Percentiles rank a stretch among this genome's conserved stretches.
Conservation (phyloP, 257 asterid species). For the Fraxinus pennsylvanica region DNA sequence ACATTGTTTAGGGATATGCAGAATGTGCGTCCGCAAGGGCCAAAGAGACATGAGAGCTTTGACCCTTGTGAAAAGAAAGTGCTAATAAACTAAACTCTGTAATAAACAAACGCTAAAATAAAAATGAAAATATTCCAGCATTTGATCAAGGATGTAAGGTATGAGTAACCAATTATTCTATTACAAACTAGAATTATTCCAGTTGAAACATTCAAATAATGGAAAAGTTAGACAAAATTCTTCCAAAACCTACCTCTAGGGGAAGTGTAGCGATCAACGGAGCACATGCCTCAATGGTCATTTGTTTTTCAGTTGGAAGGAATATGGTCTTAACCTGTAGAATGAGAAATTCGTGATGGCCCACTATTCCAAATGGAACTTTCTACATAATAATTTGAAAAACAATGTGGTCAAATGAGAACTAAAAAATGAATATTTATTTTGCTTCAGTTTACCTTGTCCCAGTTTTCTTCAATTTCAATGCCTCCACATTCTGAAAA, state of each 20-base stretch:
- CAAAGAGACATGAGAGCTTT: background rate
- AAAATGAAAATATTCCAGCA: background rate
- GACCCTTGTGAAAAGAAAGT: background rate
- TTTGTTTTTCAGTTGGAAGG: conserved; percentile 78
- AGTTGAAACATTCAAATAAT: background rate
- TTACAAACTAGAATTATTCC: background rate
- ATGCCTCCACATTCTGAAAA: conserved; percentile 96
- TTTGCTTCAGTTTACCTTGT: conserved; percentile 55
- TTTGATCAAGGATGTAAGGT: background rate
- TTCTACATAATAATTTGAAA: background rate
- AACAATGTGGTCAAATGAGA: background rate
- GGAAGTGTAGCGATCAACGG: conserved; percentile 91
- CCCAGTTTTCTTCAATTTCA: conserved; percentile 97
- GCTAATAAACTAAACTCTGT: background rate
- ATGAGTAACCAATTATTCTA: background rate
- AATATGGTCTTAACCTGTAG: conserved; percentile 74
- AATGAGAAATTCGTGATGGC: conserved; percentile 5
- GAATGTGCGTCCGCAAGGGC: background rate
- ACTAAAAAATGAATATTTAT: conserved; percentile 14
- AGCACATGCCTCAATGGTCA: conserved; percentile 83
- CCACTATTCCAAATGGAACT: conserved; percentile 7
- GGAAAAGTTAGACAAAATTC: conserved; percentile 9
- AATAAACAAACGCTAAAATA: background rate
- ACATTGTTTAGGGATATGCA: background rate
- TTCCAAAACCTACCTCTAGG: conserved; percentile 59